These are phyloP conservation scores for Nothophoma quercina DNA, from an alignment of 2,329 filamentous ascomycete genomes.

Conservation along the genomic window DNA sequence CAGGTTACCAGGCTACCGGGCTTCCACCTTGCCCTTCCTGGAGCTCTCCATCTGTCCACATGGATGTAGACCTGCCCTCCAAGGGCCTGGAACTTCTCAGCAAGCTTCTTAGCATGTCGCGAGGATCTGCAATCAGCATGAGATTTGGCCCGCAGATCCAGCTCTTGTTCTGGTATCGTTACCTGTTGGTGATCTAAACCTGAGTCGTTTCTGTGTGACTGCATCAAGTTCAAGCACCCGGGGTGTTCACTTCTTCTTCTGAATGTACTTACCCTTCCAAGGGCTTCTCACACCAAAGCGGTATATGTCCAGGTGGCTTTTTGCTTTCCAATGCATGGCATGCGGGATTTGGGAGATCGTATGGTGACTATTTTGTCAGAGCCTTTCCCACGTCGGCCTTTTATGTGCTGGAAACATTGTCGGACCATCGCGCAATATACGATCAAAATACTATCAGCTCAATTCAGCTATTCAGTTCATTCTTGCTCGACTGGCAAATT, in stretches of 20 bases:
- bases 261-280: constrained; percentile 47
- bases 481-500: neutral
- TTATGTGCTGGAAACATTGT: constrained; percentile 15
- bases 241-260: constrained; percentile 23
- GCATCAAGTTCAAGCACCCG: constrained; percentile 10
- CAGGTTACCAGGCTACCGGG: constrained; percentile 1
- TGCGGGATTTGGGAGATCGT: constrained; percentile 29
- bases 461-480: neutral
- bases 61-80: constrained; percentile 11
- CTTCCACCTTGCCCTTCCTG: neutral
- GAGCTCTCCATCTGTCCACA: constrained; percentile 7
- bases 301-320: constrained; percentile 44
- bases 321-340: constrained; percentile 42
- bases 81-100: neutral
- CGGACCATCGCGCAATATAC: constrained; percentile 10
- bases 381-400: constrained; percentile 6
- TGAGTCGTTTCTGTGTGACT: constrained; percentile 10
- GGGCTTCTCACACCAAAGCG: constrained; percentile 25
- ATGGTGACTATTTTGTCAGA: neutral
- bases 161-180: neutral
- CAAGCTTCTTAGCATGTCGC: constrained; percentile 1
- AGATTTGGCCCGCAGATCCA: neutral
- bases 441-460: constrained; percentile 3
- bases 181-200: neutral
- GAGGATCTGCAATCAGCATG: neutral